Percentiles rank a stretch among this genome's conserved stretches.
Evolutionary conservation across 2,329 filamentous ascomycete genomes (phyloP).

Genomic region (Xylaria sp.): DNA sequence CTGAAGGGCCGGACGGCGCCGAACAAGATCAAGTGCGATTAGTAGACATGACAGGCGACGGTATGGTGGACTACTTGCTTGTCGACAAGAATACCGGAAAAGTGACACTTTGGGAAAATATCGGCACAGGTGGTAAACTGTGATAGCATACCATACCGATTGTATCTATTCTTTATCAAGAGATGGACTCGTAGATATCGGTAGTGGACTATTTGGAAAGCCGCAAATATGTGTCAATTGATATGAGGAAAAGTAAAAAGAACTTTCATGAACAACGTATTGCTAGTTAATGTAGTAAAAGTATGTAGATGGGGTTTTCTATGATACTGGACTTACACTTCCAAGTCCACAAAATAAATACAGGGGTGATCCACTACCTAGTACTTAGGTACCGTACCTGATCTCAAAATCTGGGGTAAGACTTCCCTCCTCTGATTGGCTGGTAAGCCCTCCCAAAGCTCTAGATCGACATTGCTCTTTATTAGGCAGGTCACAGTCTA

Average conservation of each 20-base stretch:
- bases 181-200: too few relatives aligned
- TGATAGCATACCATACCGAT: neutral
- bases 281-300: too few relatives aligned
- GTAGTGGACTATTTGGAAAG: too few relatives aligned
- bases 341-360: too few relatives aligned
- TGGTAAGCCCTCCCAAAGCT: neutral
- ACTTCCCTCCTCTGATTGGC: slow-evolving; percentile 3
- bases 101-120: slow-evolving; percentile 17
- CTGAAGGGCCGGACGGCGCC: slow-evolving; percentile 7
- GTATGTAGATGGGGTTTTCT: too few relatives aligned
- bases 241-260: too few relatives aligned
- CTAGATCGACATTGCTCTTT: neutral
- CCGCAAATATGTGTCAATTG: too few relatives aligned
- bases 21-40: slow-evolving; percentile 12
- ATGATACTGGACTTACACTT: too few relatives aligned
- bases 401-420: slow-evolving; percentile 24
- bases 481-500: neutral
- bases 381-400: slow-evolving; percentile 12
- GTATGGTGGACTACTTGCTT: slow-evolving; percentile 14
- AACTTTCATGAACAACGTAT: too few relatives aligned
- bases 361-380: too few relatives aligned
- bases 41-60: slow-evolving; percentile 19
- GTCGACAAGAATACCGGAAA: slow-evolving; percentile 3
- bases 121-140: slow-evolving; percentile 3
- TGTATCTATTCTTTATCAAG: too few relatives aligned